A percentile compares a stretch with the other conserved stretches of the same genome.
phyloP scores from a whole-genome alignment of 768 basidiomycete genomes.

The Boletus sp. region DNA sequence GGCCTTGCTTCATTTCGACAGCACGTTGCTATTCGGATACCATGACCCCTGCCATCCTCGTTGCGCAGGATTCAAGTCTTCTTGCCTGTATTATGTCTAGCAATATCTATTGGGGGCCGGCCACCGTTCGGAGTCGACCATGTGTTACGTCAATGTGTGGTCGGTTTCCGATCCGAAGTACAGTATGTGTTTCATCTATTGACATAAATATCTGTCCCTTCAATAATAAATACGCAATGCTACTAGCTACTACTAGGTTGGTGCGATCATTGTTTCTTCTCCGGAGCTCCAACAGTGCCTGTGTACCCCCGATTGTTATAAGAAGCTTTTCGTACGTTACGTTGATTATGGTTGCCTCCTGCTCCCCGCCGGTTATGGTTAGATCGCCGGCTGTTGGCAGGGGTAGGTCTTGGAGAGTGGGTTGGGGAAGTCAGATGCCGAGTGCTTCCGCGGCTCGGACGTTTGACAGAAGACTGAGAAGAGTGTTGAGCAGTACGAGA shows the following conservation, averaged over 20 bases:
- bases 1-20: constrained; percentile 1
- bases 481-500: constrained; percentile 8
- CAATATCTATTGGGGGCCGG: not conserved
- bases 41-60: not conserved
- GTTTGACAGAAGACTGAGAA: constrained; percentile 15
- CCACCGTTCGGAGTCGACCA: not conserved
- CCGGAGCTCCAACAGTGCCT: not conserved
- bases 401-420: constrained; percentile 17
- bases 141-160: not conserved
- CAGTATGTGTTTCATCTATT: constrained; percentile 7
- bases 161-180: not conserved
- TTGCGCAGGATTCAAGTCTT: not conserved
- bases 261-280: constrained; percentile 7
- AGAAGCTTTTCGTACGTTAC: constrained; percentile 20
- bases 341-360: constrained; percentile 5
- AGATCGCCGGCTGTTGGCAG: constrained; percentile 17
- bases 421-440: constrained; percentile 12
- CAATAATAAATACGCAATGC: constrained; percentile 17
- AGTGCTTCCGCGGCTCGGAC: constrained; percentile 5
- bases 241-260: not conserved
- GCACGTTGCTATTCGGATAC: constrained; percentile 2
- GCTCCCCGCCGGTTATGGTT: constrained; percentile 14
- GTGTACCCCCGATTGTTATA: constrained; percentile 9
- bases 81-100: not conserved
- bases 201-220: constrained; percentile 21